Evolutionary conservation across 1,284 basidiomycete species (phyloP).

Genomic region (Microbotryomycetes sp.): DNA sequence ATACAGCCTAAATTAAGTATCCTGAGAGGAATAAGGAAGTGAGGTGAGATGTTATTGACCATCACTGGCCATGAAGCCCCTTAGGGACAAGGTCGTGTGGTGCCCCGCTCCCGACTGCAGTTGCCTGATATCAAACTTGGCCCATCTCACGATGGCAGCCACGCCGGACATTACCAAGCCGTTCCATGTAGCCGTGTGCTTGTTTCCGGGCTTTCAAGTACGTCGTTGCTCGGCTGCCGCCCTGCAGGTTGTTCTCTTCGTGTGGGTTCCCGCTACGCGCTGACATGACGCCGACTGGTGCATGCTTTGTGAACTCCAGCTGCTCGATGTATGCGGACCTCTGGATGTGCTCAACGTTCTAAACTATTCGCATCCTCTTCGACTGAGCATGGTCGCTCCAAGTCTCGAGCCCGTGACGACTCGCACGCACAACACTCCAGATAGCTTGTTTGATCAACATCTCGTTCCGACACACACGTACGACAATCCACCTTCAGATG

Average conservation of each 20-base stretch:
- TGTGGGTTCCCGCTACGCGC: too few species aligned
- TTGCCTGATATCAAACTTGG: background rate
- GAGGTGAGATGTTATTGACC: too few species aligned
- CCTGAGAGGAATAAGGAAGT: too few species aligned
- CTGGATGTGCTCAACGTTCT: constrained; percentile 1
- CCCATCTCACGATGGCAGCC: background rate
- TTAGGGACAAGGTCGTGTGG: background rate
- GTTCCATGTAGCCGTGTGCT: background rate
- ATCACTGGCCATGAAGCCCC: background rate
- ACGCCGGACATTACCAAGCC: background rate
- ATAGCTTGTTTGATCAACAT: background rate
- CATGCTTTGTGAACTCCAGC: too few species aligned
- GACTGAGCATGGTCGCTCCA: background rate
- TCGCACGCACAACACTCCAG: background rate
- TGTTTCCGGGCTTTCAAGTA: background rate
- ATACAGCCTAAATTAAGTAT: too few species aligned
- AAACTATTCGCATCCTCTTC: background rate
- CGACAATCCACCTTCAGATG: background rate
- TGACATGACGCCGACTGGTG: too few species aligned
- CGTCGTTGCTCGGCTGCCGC: background rate
- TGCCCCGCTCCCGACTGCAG: background rate
- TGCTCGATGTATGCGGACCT: constrained; percentile 3
- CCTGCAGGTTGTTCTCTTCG: background rate
- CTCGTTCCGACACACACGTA: constrained; percentile 2
- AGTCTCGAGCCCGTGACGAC: constrained; percentile 4